Conservation (phyloP, 768 basidiomycete species). For the Arthromyces matolae region DNA sequence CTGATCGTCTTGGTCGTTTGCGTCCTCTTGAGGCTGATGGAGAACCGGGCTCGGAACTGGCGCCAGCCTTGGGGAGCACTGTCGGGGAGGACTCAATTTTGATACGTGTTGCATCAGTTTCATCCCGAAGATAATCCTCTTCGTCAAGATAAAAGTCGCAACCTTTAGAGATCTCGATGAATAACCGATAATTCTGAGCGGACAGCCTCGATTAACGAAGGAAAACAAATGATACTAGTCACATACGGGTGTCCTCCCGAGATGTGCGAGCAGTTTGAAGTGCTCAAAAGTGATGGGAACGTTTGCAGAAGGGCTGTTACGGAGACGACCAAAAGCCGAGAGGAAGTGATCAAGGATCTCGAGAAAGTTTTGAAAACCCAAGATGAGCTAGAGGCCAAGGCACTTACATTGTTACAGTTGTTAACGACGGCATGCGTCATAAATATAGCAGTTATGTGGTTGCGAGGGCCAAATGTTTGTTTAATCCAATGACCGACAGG, state of each 20-base stretch:
- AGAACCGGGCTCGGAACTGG: constrained; percentile 19
- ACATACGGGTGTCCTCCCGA: constrained; percentile 60
- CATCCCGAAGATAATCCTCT: constrained; percentile 54
- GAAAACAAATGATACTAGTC: background rate
- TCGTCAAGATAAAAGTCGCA: constrained; percentile 69
- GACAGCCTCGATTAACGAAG: background rate
- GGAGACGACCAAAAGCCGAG: constrained; percentile 22
- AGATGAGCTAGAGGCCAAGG: too few relatives aligned
- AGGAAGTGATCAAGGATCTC: constrained; percentile 50
- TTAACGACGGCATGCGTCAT: constrained; percentile 75
- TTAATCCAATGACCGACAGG: constrained; percentile 62
- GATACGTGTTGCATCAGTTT: constrained; percentile 27
- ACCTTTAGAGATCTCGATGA: constrained; percentile 59
- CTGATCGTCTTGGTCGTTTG: constrained; percentile 60
- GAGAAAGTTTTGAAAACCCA: background rate
- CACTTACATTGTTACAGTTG: constrained; percentile 45
- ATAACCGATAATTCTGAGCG: constrained; percentile 48
- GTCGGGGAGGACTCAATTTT: constrained; percentile 39
- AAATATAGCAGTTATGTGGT: constrained; percentile 60
- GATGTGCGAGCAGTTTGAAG: constrained; percentile 67
- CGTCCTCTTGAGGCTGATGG: constrained; percentile 25
- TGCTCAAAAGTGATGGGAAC: constrained; percentile 76
- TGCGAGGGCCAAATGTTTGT: constrained; percentile 50
- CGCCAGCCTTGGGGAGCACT: constrained; percentile 20
- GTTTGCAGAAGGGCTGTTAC: constrained; percentile 24